Evolutionary conservation across 768 basidiomycete genomes (phyloP), one percentile per base, ranked within the genome.

Genomic region (Boletus subparvulus): DNA sequence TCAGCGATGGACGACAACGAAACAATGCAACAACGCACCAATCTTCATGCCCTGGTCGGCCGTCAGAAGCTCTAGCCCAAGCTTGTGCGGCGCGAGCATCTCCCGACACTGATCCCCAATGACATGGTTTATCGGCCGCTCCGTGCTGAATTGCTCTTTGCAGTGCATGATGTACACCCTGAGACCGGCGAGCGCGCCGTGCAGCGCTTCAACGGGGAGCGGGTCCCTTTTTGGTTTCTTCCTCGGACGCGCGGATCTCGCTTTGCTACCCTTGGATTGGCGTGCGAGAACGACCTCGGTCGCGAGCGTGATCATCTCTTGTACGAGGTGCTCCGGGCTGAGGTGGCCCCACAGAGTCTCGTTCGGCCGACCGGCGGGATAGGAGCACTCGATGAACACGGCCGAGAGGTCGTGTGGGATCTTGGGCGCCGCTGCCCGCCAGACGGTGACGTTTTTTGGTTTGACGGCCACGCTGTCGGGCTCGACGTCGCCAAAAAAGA

Each of bases 311-410:
- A 78, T 65, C 52, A 98, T 79, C 73, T 98, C 96, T 52, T 83
- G 79, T 3, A 81, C 80, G 33, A 98, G 75, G 61, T 91, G 88
- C 24, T 84, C 84, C 0, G 96, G 94, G 35, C 80, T 88, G 13
- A 98, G 80, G 63, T 98, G 96, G 0, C 96, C 96, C 69, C 84
- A 96, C 42, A 98, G 78, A 51, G 77, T 67, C 45, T 84, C 80
- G 60, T 85, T 79, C 17, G 80, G 77, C 56, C 95, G 79, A 0
- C 87, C 87, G 1, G 84, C 80, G 21, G 88, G 85, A 76, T 87
- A 94, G 2, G 94, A 96, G 71, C 96, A 98, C 75, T 98, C 96
- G 67, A 98, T 92, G 68, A 98, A 98, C 54, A 98, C 81, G n/a
- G 83, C 79, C 33, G 82, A 80, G 16, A 98, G 80, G 4, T 74